Conservation (phyloP, 371 early-diverging fungal genomes). For the Syncephalis fuscata region DNA sequence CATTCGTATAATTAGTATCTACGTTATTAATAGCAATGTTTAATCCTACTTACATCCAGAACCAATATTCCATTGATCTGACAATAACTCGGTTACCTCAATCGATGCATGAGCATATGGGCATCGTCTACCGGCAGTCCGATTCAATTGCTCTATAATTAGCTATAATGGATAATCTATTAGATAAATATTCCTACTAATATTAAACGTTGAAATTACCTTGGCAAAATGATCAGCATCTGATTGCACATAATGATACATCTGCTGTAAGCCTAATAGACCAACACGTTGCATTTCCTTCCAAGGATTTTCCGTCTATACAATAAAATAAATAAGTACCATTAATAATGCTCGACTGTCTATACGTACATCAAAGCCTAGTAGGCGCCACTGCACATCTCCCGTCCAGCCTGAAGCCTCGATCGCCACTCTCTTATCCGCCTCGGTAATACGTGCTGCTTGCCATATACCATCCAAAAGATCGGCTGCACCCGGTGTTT, state of each 20-base stretch:
- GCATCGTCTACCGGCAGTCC: slow-evolving; percentile 33
- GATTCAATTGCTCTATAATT: slow-evolving; percentile 35
- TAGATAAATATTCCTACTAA: no score
- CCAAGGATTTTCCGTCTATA: slow-evolving; percentile 37
- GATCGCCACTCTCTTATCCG: no score
- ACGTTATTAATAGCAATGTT: not conserved
- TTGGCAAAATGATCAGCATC: slow-evolving; percentile 27
- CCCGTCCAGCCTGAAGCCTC: not conserved
- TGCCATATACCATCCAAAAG: slow-evolving; percentile 41
- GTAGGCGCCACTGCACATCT: slow-evolving; percentile 36
- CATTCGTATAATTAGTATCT: not conserved
- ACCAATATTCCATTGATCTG: slow-evolving; percentile 51
- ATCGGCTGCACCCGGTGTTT: slow-evolving; percentile 25
- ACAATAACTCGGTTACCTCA: slow-evolving; percentile 49
- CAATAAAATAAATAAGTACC: not conserved
- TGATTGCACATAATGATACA: slow-evolving; percentile 30
- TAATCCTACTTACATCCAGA: slow-evolving; percentile 30
- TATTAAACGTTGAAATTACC: no score
- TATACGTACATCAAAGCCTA: slow-evolving; percentile 47
- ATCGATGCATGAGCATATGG: slow-evolving; percentile 46
- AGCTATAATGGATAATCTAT: slow-evolving; percentile 18
- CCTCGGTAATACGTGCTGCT: slow-evolving; percentile 22
- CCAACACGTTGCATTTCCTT: slow-evolving; percentile 48
- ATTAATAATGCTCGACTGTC: no score
- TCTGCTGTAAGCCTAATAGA: slow-evolving; percentile 39